A percentile compares a stretch with the other conserved stretches of the same genome.
phyloP scores from a whole-genome alignment of 257 asterid genomes.

The Apocynum venetum region DNA sequence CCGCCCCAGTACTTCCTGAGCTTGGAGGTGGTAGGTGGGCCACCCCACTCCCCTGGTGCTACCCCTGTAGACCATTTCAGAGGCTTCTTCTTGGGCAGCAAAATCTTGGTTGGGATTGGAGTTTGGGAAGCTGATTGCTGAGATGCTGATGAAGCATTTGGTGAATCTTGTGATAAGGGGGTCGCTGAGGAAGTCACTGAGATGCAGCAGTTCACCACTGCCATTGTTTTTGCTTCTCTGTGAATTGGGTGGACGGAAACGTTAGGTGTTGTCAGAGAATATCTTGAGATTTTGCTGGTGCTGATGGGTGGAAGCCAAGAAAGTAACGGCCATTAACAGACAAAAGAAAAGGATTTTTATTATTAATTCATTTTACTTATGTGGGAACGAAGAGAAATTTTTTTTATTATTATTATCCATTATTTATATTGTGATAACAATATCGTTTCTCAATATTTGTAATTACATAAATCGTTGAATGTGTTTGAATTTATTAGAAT shows the following conservation, averaged over 20 bases:
- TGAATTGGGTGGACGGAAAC: conserved; percentile 5
- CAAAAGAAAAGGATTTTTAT: neutral
- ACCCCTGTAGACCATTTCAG: conserved; percentile 89
- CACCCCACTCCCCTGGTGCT: conserved; percentile 91
- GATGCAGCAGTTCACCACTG: conserved; percentile 45
- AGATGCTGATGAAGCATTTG: conserved; percentile 28
- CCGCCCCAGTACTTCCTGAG: conserved; percentile 96
- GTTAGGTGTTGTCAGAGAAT: neutral
- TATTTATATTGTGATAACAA: no score
- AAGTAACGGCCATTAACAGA: neutral
- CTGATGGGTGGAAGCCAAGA: neutral
- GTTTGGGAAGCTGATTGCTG: conserved; percentile 15
- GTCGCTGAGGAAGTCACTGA: conserved; percentile 62
- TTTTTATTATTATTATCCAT: no score
- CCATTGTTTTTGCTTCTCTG: neutral
- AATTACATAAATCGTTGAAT: no score
- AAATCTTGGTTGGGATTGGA: conserved; percentile 55
- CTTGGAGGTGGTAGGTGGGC: conserved; percentile 86
- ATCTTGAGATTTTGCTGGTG: neutral
- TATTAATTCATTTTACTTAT: no score
- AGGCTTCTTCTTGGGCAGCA: conserved; percentile 79
- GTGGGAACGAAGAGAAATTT: no score
- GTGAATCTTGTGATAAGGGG: conserved; percentile 49
- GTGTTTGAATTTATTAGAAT: no score
- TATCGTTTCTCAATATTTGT: no score